Evolutionary conservation across 1,284 basidiomycete genomes (phyloP), one percentile per base, ranked within the genome.

Genomic region (Peniophora sp.): DNA sequence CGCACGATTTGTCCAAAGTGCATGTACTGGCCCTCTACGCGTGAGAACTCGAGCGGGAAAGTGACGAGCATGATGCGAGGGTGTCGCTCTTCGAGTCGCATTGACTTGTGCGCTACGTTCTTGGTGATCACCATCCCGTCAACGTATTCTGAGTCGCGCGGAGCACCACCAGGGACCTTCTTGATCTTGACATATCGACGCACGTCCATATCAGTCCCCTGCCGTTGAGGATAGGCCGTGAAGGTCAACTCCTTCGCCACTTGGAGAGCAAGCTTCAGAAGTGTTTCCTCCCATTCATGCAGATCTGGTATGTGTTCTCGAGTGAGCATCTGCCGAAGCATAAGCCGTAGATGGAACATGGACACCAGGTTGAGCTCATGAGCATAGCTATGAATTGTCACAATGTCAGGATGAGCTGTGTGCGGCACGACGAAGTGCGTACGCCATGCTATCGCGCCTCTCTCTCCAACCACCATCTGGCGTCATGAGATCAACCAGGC

Each of bases 71-170:
- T 96, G 62, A 99, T 83, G 12, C 95, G 85, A 2, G 97, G 94
- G 58, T 89, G 85, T 34, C 73, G 74, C 55, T 88, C 76, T 8
- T 72, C 74, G 49, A 83, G 74, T 23, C 81, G 72, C 88, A 92
- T 92, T 57, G 81, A 81, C 69, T 97, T 97, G 66, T 98, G 96
- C 3, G 95, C 92, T 5, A 98, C 88, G 59, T 99, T 97, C 75
- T 99, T 98, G 18, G 94, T 96, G 62, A 98, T 97, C 47, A 99
- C 94, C 10, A 91, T 92, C 2, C 97, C 97, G 56, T 96, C 91
- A 47, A 99, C 91, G 61, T 96, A 99, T 72, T 98, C 95, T 11
- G 92, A 97, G 64, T 99, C 93, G 27, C 75, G 79, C 34, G 95
- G 93, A 48, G 79, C 75, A 11, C 97, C 97, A 12, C 97, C 97